Evolutionary conservation across 306 rosid species (phyloP).

Genomic region (Rubus parviflorus): DNA sequence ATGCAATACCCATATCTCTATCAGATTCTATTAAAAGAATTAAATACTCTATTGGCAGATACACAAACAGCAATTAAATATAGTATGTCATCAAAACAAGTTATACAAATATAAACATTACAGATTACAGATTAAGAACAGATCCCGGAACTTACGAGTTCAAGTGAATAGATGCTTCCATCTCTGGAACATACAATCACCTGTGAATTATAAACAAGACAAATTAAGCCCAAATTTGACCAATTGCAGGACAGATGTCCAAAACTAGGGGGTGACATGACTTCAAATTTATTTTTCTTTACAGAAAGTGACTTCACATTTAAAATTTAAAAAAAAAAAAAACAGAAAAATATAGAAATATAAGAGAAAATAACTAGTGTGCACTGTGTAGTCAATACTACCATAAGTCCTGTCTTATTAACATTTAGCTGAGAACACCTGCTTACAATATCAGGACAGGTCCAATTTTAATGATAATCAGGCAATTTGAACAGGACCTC

Average conservation of each 20-base stretch:
- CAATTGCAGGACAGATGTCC: background rate
- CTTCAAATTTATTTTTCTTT: too few relatives aligned
- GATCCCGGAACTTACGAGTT: conserved; percentile 46
- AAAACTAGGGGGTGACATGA: background rate
- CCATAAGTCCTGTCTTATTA: too few relatives aligned
- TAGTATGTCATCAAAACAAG: background rate
- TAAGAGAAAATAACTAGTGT: too few relatives aligned
- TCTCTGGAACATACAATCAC: conserved; percentile 77
- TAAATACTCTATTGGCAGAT: background rate
- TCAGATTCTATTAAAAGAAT: background rate
- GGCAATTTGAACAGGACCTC: background rate
- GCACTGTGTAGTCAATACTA: too few relatives aligned
- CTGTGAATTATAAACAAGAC: conserved; percentile 38
- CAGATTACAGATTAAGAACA: background rate
- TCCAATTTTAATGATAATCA: background rate
- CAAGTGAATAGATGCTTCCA: conserved; percentile 71
- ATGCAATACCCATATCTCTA: background rate
- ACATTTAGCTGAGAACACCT: too few relatives aligned
- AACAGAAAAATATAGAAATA: too few relatives aligned
- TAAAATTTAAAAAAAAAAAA: too few relatives aligned
- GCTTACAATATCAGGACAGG: background rate
- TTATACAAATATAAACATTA: background rate
- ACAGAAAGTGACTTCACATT: too few relatives aligned
- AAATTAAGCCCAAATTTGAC: background rate
- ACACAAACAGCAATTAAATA: background rate